A percentile compares a stretch with the other conserved stretches of the same genome.
These are phyloP conservation scores for Xylaria arbuscula DNA, from an alignment of 2,329 filamentous ascomycete genomes.

Conservation along the genomic window DNA sequence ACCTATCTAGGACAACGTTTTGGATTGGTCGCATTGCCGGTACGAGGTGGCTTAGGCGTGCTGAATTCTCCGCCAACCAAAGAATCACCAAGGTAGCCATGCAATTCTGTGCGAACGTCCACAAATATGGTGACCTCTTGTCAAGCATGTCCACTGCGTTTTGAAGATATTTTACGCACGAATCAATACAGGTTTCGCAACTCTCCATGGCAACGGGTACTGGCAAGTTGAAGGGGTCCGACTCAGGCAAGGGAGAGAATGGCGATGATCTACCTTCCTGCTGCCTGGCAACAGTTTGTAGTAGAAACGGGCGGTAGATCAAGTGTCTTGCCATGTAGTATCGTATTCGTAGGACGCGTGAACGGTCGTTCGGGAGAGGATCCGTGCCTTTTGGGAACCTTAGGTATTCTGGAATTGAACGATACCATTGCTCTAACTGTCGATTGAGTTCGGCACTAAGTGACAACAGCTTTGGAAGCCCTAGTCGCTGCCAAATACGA, in stretches of 20 bases:
- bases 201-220: conserved; percentile 50
- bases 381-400: conserved; percentile 67
- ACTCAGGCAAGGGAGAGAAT: conserved; percentile 35
- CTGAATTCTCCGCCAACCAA: conserved; percentile 49
- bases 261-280: conserved; percentile 42
- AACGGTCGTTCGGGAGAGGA: conserved; percentile 68
- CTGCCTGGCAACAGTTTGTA: conserved; percentile 62
- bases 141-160: conserved; percentile 52
- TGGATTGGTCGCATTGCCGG: conserved; percentile 48
- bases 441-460: conserved; percentile 53
- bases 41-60: conserved; percentile 45
- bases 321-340: conserved; percentile 79
- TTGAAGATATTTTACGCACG: conserved; percentile 52
- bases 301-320: conserved; percentile 61
- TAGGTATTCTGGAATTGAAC: conserved; percentile 52
- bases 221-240: conserved; percentile 42
- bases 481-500: conserved; percentile 45
- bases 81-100: conserved; percentile 52
- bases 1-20: conserved; percentile 45
- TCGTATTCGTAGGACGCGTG: conserved; percentile 75
- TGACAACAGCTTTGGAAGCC: conserved; percentile 47
- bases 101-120: conserved; percentile 52
- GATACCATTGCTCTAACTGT: conserved; percentile 55
- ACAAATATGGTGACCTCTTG: conserved; percentile 54
- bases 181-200: conserved; percentile 51